phyloP scores from a whole-genome alignment of 257 asterid genomes.

The Cinchona pubescens region DNA sequence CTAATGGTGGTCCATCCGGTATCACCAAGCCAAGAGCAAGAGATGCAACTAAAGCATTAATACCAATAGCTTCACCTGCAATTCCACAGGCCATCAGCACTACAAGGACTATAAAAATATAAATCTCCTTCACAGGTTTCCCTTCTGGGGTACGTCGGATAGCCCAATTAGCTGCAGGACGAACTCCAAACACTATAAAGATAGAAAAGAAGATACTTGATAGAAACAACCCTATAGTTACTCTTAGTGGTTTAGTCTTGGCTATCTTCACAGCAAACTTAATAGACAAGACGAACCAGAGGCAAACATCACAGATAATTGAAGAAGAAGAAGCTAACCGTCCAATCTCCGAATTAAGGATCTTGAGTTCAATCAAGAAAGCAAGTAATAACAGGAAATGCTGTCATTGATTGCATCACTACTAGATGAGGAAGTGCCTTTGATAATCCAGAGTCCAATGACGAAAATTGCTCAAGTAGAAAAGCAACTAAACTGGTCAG shows the following conservation, averaged over 20 bases:
- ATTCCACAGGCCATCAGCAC: constrained; percentile 41
- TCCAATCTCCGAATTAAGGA: constrained; percentile 66
- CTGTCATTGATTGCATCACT: constrained; percentile 53
- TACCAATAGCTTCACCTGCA: constrained; percentile 51
- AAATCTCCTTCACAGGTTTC: constrained; percentile 48
- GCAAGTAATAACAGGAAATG: constrained; percentile 61
- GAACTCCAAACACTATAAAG: constrained; percentile 36
- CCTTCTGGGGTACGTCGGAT: constrained; percentile 51
- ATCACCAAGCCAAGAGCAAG: constrained; percentile 51
- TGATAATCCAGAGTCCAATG: constrained; percentile 39
- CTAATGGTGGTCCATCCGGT: constrained; percentile 69
- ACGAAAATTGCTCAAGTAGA: constrained; percentile 37
- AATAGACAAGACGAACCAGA: constrained; percentile 40
- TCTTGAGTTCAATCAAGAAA: constrained; percentile 64
- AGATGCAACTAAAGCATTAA: constrained; percentile 46
- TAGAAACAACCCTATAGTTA: constrained; percentile 31
- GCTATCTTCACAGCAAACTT: constrained; percentile 33
- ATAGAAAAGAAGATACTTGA: constrained; percentile 31
- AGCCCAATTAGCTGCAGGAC: constrained; percentile 65
- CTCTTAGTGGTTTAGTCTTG: constrained; percentile 27
- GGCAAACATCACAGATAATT: constrained; percentile 50
- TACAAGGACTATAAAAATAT: constrained; percentile 35
- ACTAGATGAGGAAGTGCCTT: constrained; percentile 41
- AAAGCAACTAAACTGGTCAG: constrained; percentile 39
- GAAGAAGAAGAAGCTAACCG: constrained; percentile 67